Evolutionary conservation across 176 grass and related monocot genomes (phyloP).

Genomic region (Guadua angustifolia): DNA sequence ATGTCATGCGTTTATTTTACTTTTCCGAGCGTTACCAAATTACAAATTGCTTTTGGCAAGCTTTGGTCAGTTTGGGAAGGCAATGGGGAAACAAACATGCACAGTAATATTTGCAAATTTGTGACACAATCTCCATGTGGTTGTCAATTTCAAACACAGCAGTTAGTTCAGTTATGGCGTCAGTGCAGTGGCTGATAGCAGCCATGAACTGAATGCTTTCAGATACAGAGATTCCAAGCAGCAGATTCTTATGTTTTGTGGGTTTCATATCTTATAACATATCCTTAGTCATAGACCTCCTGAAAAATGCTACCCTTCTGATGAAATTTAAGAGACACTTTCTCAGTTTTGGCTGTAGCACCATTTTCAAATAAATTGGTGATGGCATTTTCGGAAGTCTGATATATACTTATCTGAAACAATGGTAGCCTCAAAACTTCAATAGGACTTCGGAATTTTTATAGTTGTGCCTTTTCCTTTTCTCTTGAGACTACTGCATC

Average conservation of each 20-base stretch:
- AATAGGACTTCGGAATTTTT: background rate
- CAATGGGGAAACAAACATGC: background rate
- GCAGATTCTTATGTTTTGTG: background rate
- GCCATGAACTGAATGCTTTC: background rate
- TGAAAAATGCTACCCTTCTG: background rate
- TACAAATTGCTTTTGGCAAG: background rate
- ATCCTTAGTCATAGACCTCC: background rate
- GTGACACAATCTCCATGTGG: background rate
- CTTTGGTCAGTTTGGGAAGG: background rate
- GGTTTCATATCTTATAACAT: background rate
- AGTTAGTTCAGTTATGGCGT: background rate
- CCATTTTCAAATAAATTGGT: too few relatives aligned
- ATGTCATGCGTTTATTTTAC: too few relatives aligned
- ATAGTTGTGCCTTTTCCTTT: too few relatives aligned
- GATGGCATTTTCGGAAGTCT: background rate
- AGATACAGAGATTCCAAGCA: constrained; percentile 1
- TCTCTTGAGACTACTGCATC: background rate
- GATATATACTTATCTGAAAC: background rate
- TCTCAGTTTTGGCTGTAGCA: too few relatives aligned
- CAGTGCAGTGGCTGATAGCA: background rate
- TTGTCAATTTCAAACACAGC: background rate
- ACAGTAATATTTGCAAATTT: background rate
- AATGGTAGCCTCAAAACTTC: background rate
- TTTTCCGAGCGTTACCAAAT: background rate
- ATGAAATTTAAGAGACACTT: background rate